phyloP scores from a whole-genome alignment of 163 green algal genomes.

The Scenedesmus sp. region DNA sequence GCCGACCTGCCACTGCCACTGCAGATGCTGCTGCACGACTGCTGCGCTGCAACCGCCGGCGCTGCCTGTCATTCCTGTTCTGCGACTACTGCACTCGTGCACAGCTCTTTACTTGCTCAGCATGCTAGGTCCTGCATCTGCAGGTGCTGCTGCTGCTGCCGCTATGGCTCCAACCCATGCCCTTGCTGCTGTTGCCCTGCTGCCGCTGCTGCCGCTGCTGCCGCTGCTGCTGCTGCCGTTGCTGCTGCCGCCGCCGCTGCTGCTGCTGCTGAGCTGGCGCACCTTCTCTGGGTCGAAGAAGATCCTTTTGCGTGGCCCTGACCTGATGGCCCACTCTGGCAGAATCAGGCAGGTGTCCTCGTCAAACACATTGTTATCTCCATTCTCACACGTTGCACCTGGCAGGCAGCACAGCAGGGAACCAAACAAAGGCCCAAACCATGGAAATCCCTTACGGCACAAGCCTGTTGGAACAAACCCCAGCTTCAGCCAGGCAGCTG shows the following conservation, averaged over 20 bases:
- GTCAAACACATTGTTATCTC: constrained; percentile 65
- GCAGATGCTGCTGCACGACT: not conserved
- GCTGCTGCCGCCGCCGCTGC: not conserved
- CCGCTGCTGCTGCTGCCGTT: not conserved
- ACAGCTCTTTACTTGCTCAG: not conserved
- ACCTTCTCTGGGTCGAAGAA: constrained; percentile 90
- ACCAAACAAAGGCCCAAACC: not conserved
- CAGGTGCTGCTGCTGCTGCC: not conserved
- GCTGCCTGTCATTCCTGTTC: not conserved
- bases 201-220: not conserved
- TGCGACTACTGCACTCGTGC: too few relatives aligned
- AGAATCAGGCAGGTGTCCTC: constrained; percentile 81
- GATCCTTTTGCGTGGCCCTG: constrained; percentile 88
- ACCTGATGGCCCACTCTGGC: constrained; percentile 86
- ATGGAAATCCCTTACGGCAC: not conserved
- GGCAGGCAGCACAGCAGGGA: not conserved
- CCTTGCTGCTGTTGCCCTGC: not conserved
- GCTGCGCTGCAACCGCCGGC: not conserved
- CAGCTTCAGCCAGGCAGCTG: too few relatives aligned
- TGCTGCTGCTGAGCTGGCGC: not conserved
- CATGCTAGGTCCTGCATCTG: not conserved
- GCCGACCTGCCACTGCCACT: not conserved
- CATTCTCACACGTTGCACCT: constrained; percentile 68
- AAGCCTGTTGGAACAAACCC: too few relatives aligned
- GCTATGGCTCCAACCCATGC: not conserved